phyloP scores from a whole-genome alignment of 345 rosid species.

The Dipteronia dyeriana region DNA sequence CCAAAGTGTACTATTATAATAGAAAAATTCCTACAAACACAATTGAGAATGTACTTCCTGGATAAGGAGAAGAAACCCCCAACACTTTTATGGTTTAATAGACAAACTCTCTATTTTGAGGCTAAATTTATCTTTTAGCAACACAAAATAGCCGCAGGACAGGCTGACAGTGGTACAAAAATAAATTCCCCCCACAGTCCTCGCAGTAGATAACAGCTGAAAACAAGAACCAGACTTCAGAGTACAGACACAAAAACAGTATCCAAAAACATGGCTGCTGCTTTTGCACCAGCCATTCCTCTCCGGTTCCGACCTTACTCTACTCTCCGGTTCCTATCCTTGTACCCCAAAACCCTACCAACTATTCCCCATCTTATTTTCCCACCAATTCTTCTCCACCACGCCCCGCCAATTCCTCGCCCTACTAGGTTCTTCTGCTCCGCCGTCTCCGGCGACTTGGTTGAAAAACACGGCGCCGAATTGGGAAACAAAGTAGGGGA shows the following conservation, averaged over 20 bases:
- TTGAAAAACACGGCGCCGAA: slow-evolving; percentile 29
- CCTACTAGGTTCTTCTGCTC: slow-evolving; percentile 43
- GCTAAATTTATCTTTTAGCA: too few species aligned
- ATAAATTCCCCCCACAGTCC: not conserved
- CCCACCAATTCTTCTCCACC: slow-evolving; percentile 31
- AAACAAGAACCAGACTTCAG: not conserved
- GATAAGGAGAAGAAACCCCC: too few species aligned
- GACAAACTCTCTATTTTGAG: too few species aligned
- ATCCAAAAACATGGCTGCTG: slow-evolving; percentile 36
- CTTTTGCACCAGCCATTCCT: slow-evolving; percentile 49
- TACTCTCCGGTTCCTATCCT: slow-evolving; percentile 48
- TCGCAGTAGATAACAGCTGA: not conserved
- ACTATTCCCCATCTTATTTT: slow-evolving; percentile 15
- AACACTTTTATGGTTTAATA: too few species aligned
- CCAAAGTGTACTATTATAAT: too few species aligned
- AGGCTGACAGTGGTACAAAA: too few species aligned
- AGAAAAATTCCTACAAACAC: too few species aligned
- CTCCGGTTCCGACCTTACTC: slow-evolving; percentile 48
- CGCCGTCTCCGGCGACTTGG: slow-evolving; percentile 33
- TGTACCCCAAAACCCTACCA: slow-evolving; percentile 31
- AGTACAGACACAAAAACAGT: not conserved
- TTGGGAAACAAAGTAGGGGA: slow-evolving; percentile 49
- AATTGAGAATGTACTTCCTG: too few species aligned
- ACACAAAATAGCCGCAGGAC: too few species aligned
- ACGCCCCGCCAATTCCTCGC: slow-evolving; percentile 18